Conservation (phyloP, 768 basidiomycete genomes). For the Hortiboletus flavorubellus region DNA sequence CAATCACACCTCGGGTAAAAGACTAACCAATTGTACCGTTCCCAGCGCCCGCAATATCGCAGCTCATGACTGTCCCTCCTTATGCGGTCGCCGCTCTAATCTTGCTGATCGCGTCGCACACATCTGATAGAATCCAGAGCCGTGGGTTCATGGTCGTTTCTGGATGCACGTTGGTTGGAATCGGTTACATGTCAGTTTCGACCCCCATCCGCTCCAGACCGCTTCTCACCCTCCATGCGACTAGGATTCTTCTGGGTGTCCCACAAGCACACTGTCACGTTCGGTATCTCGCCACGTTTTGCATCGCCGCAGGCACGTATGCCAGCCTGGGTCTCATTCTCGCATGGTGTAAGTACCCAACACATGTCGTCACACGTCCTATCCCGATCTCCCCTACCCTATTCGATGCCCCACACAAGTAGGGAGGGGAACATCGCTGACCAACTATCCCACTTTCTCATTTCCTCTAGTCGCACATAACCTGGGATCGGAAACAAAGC, state of each 20-base stretch:
- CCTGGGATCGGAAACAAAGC: constrained; percentile 44
- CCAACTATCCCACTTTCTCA: not conserved
- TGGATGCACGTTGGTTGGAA: constrained; percentile 32
- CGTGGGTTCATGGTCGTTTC: constrained; percentile 37
- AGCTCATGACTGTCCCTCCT: constrained; percentile 53
- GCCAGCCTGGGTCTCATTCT: constrained; percentile 42
- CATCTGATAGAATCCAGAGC: constrained; percentile 42
- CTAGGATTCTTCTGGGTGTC: constrained; percentile 35
- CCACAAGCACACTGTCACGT: constrained; percentile 30
- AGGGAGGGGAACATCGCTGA: not conserved
- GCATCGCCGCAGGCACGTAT: constrained; percentile 44
- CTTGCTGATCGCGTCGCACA: constrained; percentile 35
- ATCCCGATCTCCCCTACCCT: not conserved
- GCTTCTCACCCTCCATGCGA: not conserved
- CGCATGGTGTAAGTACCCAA: constrained; percentile 43
- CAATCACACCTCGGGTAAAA: not conserved
- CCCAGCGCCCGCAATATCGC: constrained; percentile 41
- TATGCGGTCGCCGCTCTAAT: constrained; percentile 44
- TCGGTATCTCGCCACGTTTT: constrained; percentile 47
- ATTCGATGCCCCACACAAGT: not conserved
- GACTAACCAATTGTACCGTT: constrained; percentile 1
- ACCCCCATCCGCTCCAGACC: not conserved
- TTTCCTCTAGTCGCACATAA: constrained; percentile 37
- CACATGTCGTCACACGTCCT: not conserved
- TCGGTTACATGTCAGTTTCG: constrained; percentile 40